These are phyloP conservation scores for Boletus tylopilopsis DNA, from an alignment of 768 basidiomycete species.

Conservation along the genomic window DNA sequence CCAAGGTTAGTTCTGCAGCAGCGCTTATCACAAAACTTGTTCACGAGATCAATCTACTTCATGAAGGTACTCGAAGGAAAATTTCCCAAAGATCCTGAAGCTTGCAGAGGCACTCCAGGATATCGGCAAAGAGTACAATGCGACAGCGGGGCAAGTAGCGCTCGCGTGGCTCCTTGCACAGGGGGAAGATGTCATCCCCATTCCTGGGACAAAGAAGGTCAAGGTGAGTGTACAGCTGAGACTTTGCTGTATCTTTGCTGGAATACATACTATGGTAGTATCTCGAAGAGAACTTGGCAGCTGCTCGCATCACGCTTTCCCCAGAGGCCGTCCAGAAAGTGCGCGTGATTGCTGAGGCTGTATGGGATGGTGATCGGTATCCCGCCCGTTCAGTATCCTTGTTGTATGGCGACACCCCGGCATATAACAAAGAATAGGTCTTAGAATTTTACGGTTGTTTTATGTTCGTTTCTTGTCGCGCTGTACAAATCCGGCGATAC, in stretches of 20 bases:
- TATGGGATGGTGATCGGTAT: slow-evolving; percentile 27
- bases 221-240: slow-evolving; percentile 15
- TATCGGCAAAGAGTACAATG: slow-evolving; percentile 33
- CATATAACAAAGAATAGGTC: background rate
- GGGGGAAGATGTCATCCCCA: slow-evolving; percentile 37
- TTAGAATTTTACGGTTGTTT: too few species aligned
- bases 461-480: too few species aligned
- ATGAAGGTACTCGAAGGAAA: slow-evolving; percentile 35
- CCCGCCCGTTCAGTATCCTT: background rate
- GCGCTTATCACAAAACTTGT: background rate
- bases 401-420: slow-evolving; percentile 23
- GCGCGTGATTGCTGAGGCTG: slow-evolving; percentile 30
- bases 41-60: background rate
- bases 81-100: slow-evolving; percentile 43
- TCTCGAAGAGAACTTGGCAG: slow-evolving; percentile 43
- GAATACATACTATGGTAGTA: slow-evolving; percentile 24
- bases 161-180: slow-evolving; percentile 41
- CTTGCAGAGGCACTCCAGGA: slow-evolving; percentile 30
- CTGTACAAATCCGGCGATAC: too few species aligned
- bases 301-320: slow-evolving; percentile 33
- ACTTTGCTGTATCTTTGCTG: background rate
- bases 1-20: slow-evolving; percentile 26
- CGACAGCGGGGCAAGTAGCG: slow-evolving; percentile 37
- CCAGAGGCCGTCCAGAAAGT: slow-evolving; percentile 37
- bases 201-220: slow-evolving; percentile 37